A percentile compares a stretch with the other conserved stretches of the same genome.
Conservation (phyloP, 371 early-diverging fungal genomes). For the Fennellomyces sp. region DNA sequence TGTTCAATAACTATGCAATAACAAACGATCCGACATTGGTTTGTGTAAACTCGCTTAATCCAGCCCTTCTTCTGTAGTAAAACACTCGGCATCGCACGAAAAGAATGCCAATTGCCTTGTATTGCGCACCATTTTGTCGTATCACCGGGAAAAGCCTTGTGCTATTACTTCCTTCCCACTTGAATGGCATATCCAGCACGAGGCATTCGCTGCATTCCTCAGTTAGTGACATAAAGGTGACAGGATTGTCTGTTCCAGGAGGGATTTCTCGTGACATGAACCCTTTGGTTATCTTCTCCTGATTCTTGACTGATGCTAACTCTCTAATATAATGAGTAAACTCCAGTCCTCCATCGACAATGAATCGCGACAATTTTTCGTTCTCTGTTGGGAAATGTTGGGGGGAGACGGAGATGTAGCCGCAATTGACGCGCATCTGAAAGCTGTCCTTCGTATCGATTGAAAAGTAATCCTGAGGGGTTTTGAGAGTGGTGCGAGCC, state of each 20-base stretch:
- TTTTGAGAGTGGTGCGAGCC: no score
- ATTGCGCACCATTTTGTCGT: background rate
- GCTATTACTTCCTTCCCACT: background rate
- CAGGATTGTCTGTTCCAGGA: background rate
- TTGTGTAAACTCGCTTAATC: background rate
- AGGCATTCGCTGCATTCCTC: background rate
- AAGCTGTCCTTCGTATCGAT: background rate
- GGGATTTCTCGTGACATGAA: background rate
- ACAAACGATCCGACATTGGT: background rate
- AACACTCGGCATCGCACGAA: background rate
- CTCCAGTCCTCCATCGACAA: background rate
- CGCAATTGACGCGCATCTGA: background rate
- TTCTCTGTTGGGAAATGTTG: background rate
- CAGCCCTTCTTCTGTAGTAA: background rate
- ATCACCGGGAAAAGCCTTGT: background rate
- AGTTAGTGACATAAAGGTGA: background rate
- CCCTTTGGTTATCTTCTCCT: background rate
- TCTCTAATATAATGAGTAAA: background rate
- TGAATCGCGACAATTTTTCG: background rate
- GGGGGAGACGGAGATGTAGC: background rate
- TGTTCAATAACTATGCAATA: background rate
- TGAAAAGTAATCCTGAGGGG: background rate
- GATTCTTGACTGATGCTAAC: background rate
- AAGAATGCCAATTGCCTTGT: background rate
- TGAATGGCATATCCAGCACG: background rate